Evolutionary conservation across 441 rosid species (phyloP), one percentile per base, ranked within the genome.

Genomic region (Euphorbia schlechtendalii): DNA sequence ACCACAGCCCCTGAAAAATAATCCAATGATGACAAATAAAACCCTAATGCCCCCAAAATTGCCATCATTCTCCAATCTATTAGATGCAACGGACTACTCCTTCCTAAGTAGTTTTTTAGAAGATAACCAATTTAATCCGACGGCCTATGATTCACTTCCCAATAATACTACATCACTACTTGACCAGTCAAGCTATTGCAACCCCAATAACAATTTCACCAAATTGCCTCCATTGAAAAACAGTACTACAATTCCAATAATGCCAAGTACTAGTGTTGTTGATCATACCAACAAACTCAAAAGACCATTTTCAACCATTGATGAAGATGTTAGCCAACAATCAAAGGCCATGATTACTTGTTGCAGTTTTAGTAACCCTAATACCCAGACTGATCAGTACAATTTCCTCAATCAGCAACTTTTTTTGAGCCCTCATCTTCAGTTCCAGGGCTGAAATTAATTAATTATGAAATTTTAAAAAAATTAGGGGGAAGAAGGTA

Each of bases 61-160:
- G 10, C 73, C 79, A 30, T 89, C 95, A 12, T 85, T 90, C 80
- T 82, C 95, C 14, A 87, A 86, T 82, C 65, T 90, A 56, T n/a
- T 93, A 4, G 97, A 93, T 22, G 86, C 93, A 58, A 64, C 78
- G 79, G 99, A 93, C 76, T 84, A 78, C 74, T 71, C 91, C 8
- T n/a, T 90, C 49, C 75, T 86, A 49, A 71, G 86, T 30, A 86
- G 74, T 56, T 59, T 90, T 61, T 77, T 90, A 1, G 68, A 78
- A 17, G 97, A 93, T 41, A 80, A 70, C 61, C 83, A 70, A 66
- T 71, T 8, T 74, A 73, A 65, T 34, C 78, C 72, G 20, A 59
- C 13, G 8, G 13, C 9, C 27, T 20, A 18, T 22, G 21, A n/a
- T 4, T 34, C 10, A 34, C 40, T 34, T 34, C 40, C 40, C 3